Percentiles rank a stretch among this genome's conserved stretches.
phyloP scores from a whole-genome alignment of 306 rosid genomes.

The Senna siamea region DNA sequence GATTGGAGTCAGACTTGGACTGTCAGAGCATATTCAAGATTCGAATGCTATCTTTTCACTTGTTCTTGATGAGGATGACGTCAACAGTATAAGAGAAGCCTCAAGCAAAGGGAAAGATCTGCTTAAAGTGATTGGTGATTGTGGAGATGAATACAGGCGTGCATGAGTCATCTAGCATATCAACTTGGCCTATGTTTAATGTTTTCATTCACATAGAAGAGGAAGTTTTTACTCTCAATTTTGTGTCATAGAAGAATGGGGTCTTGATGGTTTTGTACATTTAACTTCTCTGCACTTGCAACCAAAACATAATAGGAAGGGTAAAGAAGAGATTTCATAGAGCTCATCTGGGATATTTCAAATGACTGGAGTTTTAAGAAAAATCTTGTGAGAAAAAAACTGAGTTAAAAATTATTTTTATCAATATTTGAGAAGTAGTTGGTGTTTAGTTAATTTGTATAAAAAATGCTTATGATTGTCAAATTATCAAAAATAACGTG shows the following conservation, averaged over 20 bases:
- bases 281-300: neutral
- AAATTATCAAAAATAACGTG: too few relatives aligned
- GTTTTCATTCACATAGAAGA: slow-evolving; percentile 2
- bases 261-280: slow-evolving; percentile 21
- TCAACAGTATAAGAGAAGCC: slow-evolving; percentile 74
- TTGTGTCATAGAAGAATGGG: slow-evolving; percentile 26
- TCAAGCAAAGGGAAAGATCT: slow-evolving; percentile 76
- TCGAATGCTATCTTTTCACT: slow-evolving; percentile 76
- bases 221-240: slow-evolving; percentile 19
- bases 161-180: slow-evolving; percentile 39
- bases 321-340: too few relatives aligned
- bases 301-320: too few relatives aligned
- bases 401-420: too few relatives aligned
- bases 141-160: slow-evolving; percentile 97
- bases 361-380: too few relatives aligned
- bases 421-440: too few relatives aligned
- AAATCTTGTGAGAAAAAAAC: too few relatives aligned
- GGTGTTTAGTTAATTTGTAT: too few relatives aligned
- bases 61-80: slow-evolving; percentile 82
- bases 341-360: too few relatives aligned
- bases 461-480: too few relatives aligned
- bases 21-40: slow-evolving; percentile 86
- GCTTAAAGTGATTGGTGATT: slow-evolving; percentile 85
- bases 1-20: slow-evolving; percentile 94
- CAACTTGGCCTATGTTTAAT: slow-evolving; percentile 18